A percentile compares a stretch with the other conserved stretches of the same genome.
Conservation (phyloP, 768 basidiomycete genomes). For the Boletus subcaerulescens region DNA sequence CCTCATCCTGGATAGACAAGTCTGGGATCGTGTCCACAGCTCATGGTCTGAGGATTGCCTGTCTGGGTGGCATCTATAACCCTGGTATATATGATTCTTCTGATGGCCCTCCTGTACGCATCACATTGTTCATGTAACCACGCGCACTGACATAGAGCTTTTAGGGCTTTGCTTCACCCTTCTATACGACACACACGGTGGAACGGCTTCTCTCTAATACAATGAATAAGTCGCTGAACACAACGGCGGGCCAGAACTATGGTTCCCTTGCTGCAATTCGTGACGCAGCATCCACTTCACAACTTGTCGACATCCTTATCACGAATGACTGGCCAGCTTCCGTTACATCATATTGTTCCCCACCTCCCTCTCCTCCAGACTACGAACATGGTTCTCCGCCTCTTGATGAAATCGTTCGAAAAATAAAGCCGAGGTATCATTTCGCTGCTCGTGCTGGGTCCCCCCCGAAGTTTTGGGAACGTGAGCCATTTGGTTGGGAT, state of each 20-base stretch:
- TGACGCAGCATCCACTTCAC: conserved; percentile 56
- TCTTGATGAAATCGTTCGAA: conserved; percentile 61
- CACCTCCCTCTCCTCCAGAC: conserved; percentile 45
- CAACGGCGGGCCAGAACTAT: conserved; percentile 48
- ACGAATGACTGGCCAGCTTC: conserved; percentile 74
- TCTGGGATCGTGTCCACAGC: conserved; percentile 77
- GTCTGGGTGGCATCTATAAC: conserved; percentile 78
- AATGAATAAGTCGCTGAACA: conserved; percentile 46
- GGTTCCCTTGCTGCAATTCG: conserved; percentile 67
- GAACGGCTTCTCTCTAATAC: conserved; percentile 73
- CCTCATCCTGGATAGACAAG: conserved; percentile 54
- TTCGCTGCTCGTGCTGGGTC: conserved; percentile 66
- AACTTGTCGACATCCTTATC: conserved; percentile 76
- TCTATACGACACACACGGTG: conserved; percentile 65
- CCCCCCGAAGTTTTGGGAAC: conserved; percentile 88
- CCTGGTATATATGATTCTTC: conserved; percentile 53
- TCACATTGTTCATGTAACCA: not conserved
- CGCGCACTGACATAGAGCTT: conserved; percentile 2
- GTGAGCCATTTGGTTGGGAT: conserved; percentile 88
- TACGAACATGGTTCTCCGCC: conserved; percentile 50
- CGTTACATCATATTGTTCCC: conserved; percentile 58
- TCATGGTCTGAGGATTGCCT: conserved; percentile 79
- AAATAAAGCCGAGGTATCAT: conserved; percentile 82
- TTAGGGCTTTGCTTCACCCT: conserved; percentile 75
- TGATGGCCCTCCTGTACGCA: conserved; percentile 62